These are phyloP conservation scores for Mucor ambiguus DNA, from an alignment of 371 early-diverging fungal genomes.

Conservation along the genomic window DNA sequence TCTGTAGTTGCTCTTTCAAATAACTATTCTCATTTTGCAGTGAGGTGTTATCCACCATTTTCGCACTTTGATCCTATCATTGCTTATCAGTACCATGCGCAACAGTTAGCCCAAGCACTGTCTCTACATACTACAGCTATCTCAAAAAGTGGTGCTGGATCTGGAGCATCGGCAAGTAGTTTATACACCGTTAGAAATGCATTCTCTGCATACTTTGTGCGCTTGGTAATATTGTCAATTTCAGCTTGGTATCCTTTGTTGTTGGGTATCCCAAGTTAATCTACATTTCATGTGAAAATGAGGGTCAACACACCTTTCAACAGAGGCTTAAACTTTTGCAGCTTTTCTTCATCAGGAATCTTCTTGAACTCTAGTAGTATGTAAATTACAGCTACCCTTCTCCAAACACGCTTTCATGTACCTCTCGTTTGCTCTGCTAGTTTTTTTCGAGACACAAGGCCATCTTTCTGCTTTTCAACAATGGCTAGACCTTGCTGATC, in stretches of 20 bases:
- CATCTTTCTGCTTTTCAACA: slow-evolving; percentile 85
- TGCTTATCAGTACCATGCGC: not conserved
- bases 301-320: slow-evolving; percentile 58
- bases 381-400: not conserved
- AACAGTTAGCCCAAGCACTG: not conserved
- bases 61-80: slow-evolving; percentile 62
- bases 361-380: slow-evolving; percentile 71
- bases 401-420: slow-evolving; percentile 23
- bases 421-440: slow-evolving; percentile 91
- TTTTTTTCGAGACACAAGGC: slow-evolving; percentile 74
- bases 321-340: slow-evolving; percentile 70
- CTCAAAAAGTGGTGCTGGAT: slow-evolving; percentile 77
- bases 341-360: slow-evolving; percentile 76
- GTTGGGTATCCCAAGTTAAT: not conserved
- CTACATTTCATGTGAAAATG: not conserved
- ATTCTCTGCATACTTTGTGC: slow-evolving; percentile 85
- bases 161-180: slow-evolving; percentile 81
- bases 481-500: slow-evolving; percentile 80
- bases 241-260: slow-evolving; percentile 81
- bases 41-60: slow-evolving; percentile 49
- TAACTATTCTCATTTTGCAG: slow-evolving; percentile 57
- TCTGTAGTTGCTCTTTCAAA: slow-evolving; percentile 55
- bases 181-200: slow-evolving; percentile 83
- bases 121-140: slow-evolving; percentile 40
- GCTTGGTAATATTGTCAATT: slow-evolving; percentile 85